These are phyloP conservation scores for Asterochloris sp. DNA, from an alignment of 139 green algal genomes.

Conservation along the genomic window DNA sequence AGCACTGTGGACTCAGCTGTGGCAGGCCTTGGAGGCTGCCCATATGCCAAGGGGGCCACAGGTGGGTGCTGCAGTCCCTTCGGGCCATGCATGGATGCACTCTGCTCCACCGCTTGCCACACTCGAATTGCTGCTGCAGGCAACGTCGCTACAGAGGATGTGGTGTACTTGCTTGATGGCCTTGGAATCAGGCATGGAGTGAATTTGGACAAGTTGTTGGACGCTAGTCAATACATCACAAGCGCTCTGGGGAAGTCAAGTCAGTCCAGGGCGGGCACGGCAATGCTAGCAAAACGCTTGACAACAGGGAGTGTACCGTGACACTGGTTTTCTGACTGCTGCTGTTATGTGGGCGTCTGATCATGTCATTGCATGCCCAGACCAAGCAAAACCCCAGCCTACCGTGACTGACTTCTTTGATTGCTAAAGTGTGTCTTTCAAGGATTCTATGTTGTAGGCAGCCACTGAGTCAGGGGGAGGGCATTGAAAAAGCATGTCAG, in stretches of 20 bases:
- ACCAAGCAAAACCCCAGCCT: too few species aligned
- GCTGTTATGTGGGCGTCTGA: too few species aligned
- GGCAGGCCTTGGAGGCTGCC: constrained; percentile 88
- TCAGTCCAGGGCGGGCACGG: constrained; percentile 3
- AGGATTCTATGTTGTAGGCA: too few species aligned
- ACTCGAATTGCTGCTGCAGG: constrained; percentile 34
- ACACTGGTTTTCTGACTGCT: too few species aligned
- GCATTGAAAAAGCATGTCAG: too few species aligned
- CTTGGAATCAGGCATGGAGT: constrained; percentile 79
- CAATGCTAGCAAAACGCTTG: not conserved
- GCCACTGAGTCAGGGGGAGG: too few species aligned
- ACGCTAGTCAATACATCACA: constrained; percentile 64
- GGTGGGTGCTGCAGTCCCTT: not conserved
- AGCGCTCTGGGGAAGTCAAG: constrained; percentile 34
- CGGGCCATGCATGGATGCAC: not conserved
- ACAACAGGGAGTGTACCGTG: too few species aligned
- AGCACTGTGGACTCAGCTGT: constrained; percentile 71
- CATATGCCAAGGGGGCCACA: constrained; percentile 83
- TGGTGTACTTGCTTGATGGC: constrained; percentile 89
- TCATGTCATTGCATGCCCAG: too few species aligned
- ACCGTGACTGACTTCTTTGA: too few species aligned
- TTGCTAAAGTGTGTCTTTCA: too few species aligned
- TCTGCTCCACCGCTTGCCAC: not conserved
- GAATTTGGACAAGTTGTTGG: constrained; percentile 67
- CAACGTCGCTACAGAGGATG: constrained; percentile 95